A percentile compares a stretch with the other conserved stretches of the same genome.
Conservation (phyloP, 345 rosid species). For the Eucalyptus paniculata region DNA sequence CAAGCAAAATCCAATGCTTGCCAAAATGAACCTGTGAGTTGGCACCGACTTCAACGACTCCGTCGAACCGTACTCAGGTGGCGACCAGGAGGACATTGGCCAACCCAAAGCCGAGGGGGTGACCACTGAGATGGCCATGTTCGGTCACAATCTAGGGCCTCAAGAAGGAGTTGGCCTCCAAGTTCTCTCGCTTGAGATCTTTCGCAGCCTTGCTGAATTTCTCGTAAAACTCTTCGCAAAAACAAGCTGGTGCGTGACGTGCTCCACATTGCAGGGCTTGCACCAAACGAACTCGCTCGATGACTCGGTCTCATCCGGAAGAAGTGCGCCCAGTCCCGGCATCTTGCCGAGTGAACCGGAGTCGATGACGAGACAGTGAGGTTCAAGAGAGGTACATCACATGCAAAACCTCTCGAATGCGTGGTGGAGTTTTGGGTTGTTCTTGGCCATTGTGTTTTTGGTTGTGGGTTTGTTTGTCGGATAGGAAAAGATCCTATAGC, state of each 20-base stretch:
- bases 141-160: not conserved
- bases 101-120: not conserved
- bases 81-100: not conserved
- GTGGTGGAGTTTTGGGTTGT: too few relatives aligned
- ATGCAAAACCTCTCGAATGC: too few relatives aligned
- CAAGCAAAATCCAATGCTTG: too few relatives aligned
- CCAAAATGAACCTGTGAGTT: not conserved
- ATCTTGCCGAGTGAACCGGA: too few relatives aligned
- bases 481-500: too few relatives aligned
- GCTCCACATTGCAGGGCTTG: not conserved
- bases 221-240: rapidly evolving
- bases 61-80: not conserved
- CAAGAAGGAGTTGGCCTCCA: not conserved
- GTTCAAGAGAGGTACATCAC: too few relatives aligned
- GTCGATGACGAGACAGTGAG: too few relatives aligned
- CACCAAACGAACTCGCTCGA: not conserved
- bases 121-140: not conserved
- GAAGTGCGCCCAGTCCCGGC: not conserved
- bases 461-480: too few relatives aligned
- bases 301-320: rapidly evolving
- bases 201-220: not conserved
- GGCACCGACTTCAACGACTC: not conserved
- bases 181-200: not conserved
- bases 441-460: too few relatives aligned
- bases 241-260: rapidly evolving